Percentiles rank a stretch among this genome's conserved stretches.
These are phyloP conservation scores for Coemansia sp. DNA, from an alignment of 192 early-diverging fungal genomes.

Conservation along the genomic window DNA sequence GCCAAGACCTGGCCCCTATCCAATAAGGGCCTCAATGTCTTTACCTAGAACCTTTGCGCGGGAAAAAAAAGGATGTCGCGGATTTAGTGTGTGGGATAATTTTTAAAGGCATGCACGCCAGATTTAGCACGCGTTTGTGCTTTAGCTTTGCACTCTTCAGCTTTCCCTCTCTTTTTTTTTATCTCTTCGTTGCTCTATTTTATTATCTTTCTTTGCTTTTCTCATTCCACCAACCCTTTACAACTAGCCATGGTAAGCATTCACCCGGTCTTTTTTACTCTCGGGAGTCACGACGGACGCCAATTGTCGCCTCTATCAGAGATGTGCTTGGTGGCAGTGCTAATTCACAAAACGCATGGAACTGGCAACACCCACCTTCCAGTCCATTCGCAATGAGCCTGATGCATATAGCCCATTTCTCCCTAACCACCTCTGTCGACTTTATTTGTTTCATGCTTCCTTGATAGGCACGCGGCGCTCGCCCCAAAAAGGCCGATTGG, in stretches of 20 bases:
- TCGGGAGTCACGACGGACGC: neutral
- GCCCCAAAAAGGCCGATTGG: slow-evolving; percentile 66
- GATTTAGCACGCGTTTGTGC: neutral
- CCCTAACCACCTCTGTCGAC: neutral
- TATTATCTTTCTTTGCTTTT: slow-evolving; percentile 11
- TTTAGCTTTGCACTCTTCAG: neutral
- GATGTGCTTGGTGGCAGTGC: neutral
- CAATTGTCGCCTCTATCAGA: neutral
- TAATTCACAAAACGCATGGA: neutral
- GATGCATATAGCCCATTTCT: neutral
- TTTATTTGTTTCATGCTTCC: neutral
- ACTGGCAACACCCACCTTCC: neutral
- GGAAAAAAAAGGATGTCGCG: neutral
- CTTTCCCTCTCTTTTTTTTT: slow-evolving; percentile 4
- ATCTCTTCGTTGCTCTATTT: neutral
- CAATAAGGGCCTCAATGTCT: neutral
- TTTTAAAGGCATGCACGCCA: neutral
- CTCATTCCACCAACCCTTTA: slow-evolving; percentile 8
- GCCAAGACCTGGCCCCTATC: neutral
- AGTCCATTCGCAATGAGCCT: neutral
- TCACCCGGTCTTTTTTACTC: neutral
- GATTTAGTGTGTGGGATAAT: neutral
- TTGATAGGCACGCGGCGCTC: slow-evolving; percentile 42
- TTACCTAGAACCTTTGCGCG: neutral
- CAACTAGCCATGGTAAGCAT: slow-evolving; percentile 26